phyloP scores from a whole-genome alignment of 2,329 filamentous ascomycete genomes.

The Pestalotiopsis sp. region DNA sequence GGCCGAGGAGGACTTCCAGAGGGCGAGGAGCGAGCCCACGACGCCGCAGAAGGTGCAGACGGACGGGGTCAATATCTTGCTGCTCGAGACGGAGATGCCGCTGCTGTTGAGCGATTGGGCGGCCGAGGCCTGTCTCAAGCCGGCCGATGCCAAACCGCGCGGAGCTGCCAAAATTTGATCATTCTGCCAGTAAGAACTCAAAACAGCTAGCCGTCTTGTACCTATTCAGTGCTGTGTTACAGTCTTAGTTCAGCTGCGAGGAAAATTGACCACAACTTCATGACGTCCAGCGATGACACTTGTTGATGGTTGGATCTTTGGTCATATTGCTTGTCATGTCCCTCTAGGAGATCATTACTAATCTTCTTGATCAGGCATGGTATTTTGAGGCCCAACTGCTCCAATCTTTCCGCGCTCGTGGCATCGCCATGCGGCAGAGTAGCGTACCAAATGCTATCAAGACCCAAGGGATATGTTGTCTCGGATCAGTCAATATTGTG shows the following conservation, averaged over 20 bases:
- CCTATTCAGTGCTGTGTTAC: neutral
- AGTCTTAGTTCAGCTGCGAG: neutral
- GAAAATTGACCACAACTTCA: neutral
- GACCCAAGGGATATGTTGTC: neutral
- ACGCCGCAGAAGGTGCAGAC: slow-evolving; percentile 1
- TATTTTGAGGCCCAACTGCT: neutral
- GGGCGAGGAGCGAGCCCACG: neutral
- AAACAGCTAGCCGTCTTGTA: neutral
- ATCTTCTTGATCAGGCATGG: neutral
- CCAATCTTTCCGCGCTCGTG: neutral
- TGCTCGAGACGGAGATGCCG: slow-evolving; percentile 10
- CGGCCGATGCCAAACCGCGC: slow-evolving; percentile 4
- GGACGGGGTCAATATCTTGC: slow-evolving; percentile 1
- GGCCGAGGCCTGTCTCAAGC: neutral
- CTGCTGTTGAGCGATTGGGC: slow-evolving; percentile 10
- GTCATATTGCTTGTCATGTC: neutral
- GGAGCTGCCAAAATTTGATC: slow-evolving; percentile 6
- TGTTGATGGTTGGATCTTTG: neutral
- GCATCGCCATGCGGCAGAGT: neutral
- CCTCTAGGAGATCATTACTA: neutral
- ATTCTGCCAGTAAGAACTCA: neutral
- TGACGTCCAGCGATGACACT: neutral
- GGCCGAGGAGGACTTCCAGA: slow-evolving; percentile 7
- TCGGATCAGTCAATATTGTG: neutral
- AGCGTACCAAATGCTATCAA: neutral